Percentiles rank a stretch among this genome's conserved stretches.
These are phyloP conservation scores for Pseudozyma sp. DNA, from an alignment of 1,284 basidiomycete genomes.

Conservation along the genomic window DNA sequence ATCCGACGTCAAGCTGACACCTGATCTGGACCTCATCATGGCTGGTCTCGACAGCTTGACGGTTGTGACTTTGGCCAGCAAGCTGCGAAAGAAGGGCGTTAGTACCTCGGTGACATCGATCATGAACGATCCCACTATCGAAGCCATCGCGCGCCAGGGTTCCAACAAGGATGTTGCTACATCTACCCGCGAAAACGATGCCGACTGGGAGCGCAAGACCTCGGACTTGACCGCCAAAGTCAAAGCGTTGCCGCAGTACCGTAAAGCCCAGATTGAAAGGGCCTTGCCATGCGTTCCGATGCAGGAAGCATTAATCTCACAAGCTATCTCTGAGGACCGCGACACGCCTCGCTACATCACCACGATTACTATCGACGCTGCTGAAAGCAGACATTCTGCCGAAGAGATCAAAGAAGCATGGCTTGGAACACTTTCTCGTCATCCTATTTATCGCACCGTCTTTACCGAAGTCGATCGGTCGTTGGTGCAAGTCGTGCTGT, in stretches of 20 bases:
- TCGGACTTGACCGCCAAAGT: constrained; percentile 20
- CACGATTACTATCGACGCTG: constrained; percentile 36
- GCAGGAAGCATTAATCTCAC: constrained; percentile 56
- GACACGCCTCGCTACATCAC: constrained; percentile 54
- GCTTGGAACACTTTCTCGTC: constrained; percentile 30
- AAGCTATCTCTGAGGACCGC: constrained; percentile 31
- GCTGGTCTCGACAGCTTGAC: constrained; percentile 62
- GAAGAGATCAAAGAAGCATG: constrained; percentile 34
- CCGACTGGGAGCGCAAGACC: constrained; percentile 14
- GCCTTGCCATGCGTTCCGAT: constrained; percentile 57
- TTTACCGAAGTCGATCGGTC: constrained; percentile 42
- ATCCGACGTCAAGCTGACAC: constrained; percentile 22
- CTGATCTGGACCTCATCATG: constrained; percentile 47
- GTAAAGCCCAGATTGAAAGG: constrained; percentile 5
- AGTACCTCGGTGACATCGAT: constrained; percentile 40
- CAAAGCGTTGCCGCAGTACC: constrained; percentile 12
- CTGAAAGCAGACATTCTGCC: constrained; percentile 1
- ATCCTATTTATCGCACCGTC: constrained; percentile 58
- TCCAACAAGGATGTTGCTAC: background rate
- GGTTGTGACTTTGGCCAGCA: constrained; percentile 54
- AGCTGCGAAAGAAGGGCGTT: constrained; percentile 42
- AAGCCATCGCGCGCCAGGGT: constrained; percentile 34
- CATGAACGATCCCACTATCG: constrained; percentile 52
- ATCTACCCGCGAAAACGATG: background rate
- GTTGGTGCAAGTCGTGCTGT: constrained; percentile 47